Conservation (phyloP, 306 rosid species). For the Aeschynomene evenia region DNA sequence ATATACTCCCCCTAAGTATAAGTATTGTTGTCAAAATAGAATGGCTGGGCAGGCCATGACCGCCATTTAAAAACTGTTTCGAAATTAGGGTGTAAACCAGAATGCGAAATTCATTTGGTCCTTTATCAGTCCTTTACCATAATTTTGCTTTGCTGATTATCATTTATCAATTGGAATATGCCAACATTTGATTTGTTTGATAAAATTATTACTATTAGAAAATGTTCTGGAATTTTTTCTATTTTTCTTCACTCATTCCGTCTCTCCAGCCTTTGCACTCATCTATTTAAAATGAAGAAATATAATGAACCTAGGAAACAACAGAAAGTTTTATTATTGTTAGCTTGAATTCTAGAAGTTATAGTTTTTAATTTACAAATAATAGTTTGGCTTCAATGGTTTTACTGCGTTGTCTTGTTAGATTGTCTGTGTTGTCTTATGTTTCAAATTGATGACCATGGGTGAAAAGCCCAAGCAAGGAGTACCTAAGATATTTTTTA, state of each 20-base stretch:
- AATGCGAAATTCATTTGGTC: background rate
- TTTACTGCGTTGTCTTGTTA: slow-evolving; percentile 27
- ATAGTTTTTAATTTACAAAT: background rate
- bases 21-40: too few relatives aligned
- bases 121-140: slow-evolving; percentile 4
- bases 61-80: too few relatives aligned
- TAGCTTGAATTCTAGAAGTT: background rate
- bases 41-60: too few relatives aligned
- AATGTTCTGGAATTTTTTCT: background rate
- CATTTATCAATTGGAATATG: background rate
- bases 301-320: background rate
- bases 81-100: slow-evolving; percentile 19
- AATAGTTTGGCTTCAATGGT: slow-evolving; percentile 5
- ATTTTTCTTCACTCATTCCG: background rate
- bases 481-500: slow-evolving; percentile 23
- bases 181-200: slow-evolving; percentile 11
- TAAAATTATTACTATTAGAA: slow-evolving; percentile 6
- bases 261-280: background rate
- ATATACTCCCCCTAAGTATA: too few relatives aligned
- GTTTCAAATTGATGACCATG: slow-evolving; percentile 25
- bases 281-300: slow-evolving; percentile 17
- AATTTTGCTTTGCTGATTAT: slow-evolving; percentile 5
- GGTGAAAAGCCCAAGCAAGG: slow-evolving; percentile 19
- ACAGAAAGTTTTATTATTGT: background rate
- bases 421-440: slow-evolving; percentile 21